Base-by-base conservation (phyloP, 306 rosid species). In the Trichosanthes cucumerina region DNA sequence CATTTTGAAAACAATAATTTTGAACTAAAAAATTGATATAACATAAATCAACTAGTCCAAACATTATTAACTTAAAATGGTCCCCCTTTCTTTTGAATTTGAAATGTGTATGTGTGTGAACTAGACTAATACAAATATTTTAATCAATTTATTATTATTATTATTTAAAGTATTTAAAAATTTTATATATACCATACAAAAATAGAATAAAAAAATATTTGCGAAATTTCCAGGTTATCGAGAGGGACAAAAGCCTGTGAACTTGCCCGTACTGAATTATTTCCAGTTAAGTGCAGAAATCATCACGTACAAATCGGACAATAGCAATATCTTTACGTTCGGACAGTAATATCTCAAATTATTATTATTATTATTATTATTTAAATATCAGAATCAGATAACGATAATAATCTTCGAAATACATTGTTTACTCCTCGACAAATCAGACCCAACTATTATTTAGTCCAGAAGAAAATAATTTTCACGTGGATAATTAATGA, bases 401-500 rank as follows among this genome's bases (percentile, higher is more conserved):
- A 69, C 19, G 5, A 41, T 69, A n/a, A 41, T 44, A 70, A 69
- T 43, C 13, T 68, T 70, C 21, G 38, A 70, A 23, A 43, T 70
- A 15, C 14, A 38, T 65, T 65, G 16, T 43, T 70, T 41, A 23
- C 0, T 44, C 21, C 76, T 44, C 3, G 56, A 70, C 76, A 43
- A 41, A 21, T 70, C 76, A 13, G 36, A 70, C 38, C 38, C 56
- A 70, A 21, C 38, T 70, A 41, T 70, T 24, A 18, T 9, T 9
- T 18, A 38, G 5, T 5, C 7, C 28, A 38, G 9, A 66, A n/a
- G 15, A 11, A 65, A 63, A 38, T 38, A 18, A 65, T 36, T 36
- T 18, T 65, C 73, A 65, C 73, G 49, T 65, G 73, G 47, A 0
- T 65, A 65, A 65, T 65, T 65, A 65, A 65, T 65, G 28, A 65